A percentile compares a stretch with the other conserved stretches of the same genome.
phyloP scores from a whole-genome alignment of 1,284 basidiomycete genomes.

The Rhizoctonia solani region DNA sequence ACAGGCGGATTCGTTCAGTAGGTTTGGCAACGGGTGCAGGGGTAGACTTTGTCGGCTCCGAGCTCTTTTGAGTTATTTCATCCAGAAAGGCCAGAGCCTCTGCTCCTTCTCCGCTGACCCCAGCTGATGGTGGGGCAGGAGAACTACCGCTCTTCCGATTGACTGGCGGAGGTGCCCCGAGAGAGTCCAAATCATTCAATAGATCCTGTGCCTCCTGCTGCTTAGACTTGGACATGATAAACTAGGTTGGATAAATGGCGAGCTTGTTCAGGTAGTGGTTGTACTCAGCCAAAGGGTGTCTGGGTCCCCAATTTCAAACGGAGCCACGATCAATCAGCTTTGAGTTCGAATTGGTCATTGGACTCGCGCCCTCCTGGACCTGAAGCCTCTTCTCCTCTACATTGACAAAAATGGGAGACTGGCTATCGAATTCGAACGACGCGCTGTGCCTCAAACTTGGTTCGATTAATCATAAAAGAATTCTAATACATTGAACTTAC shows the following conservation, averaged over 20 bases:
- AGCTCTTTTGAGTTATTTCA: constrained; percentile 89
- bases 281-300: no score
- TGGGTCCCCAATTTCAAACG: constrained; percentile 15
- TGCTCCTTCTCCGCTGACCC: constrained; percentile 63
- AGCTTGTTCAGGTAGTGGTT: not conserved
- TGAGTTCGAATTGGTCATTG: not conserved
- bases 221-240: constrained; percentile 62
- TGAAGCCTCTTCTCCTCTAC: not conserved
- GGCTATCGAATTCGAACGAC: constrained; percentile 67
- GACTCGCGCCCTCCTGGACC: not conserved
- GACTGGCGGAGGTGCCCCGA: constrained; percentile 51
- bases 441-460: constrained; percentile 73
- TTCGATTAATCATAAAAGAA: constrained; percentile 45
- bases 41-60: constrained; percentile 67
- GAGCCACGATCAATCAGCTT: not conserved
- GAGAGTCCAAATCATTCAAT: constrained; percentile 86
- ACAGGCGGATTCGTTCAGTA: constrained; percentile 58
- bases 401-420: constrained; percentile 42
- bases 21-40: constrained; percentile 66
- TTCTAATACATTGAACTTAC: constrained; percentile 17
- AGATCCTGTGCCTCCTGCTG: constrained; percentile 87
- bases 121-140: constrained; percentile 41
- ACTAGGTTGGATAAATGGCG: not conserved
- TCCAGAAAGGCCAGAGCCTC: constrained; percentile 91
- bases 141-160: constrained; percentile 34